These are phyloP conservation scores for Babesia ovis DNA, from an alignment of 169 alveolate genomes.

Conservation along the genomic window DNA sequence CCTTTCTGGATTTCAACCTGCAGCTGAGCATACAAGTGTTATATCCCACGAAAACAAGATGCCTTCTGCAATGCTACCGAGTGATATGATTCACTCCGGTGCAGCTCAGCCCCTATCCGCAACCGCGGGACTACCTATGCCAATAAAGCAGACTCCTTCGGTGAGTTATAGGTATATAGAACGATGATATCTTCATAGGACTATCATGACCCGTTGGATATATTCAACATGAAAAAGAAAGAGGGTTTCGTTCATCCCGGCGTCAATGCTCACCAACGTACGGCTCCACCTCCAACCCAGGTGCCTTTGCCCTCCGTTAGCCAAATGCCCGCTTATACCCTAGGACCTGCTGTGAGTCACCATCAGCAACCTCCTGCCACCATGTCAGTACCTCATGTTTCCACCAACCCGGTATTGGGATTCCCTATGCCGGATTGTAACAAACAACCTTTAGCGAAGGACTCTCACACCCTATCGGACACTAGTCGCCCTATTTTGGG, in stretches of 20 bases:
- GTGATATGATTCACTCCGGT: too few relatives aligned
- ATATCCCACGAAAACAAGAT: neutral
- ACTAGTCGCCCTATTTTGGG: neutral
- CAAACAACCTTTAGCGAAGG: neutral
- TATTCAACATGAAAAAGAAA: neutral
- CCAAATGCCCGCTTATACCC: neutral
- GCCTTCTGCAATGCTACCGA: too few relatives aligned
- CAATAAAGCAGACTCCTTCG: neutral
- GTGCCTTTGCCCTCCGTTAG: neutral
- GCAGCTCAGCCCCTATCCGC: neutral
- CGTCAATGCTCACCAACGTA: neutral
- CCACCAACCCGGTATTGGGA: neutral
- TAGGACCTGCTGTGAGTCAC: neutral
- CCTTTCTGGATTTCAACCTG: conserved; percentile 19
- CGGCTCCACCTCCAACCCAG: neutral
- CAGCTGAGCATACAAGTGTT: too few relatives aligned
- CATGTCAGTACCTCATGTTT: neutral
- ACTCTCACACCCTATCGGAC: neutral
- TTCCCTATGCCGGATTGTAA: neutral
- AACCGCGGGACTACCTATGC: neutral
- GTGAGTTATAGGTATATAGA: neutral
- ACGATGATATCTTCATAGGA: neutral
- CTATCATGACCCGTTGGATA: too few relatives aligned
- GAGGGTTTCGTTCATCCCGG: conserved; percentile 5
- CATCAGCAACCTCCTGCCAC: neutral